A percentile compares a stretch with the other conserved stretches of the same genome.
Conservation (phyloP, 2,329 filamentous ascomycete genomes). For the Talaromyces sp. region DNA sequence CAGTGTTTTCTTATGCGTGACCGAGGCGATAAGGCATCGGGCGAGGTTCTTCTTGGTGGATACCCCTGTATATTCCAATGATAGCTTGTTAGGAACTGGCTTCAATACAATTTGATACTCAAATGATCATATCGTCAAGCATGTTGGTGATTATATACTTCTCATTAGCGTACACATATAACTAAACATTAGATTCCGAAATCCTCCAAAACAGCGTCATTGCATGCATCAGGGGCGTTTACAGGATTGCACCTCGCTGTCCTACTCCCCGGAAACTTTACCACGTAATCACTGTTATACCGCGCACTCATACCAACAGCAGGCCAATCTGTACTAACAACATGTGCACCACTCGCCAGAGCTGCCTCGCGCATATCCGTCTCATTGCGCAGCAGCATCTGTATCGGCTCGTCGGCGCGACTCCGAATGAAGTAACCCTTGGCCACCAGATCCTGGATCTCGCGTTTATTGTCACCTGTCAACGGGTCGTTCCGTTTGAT, state of each 20-base stretch:
- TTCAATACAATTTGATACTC: not conserved
- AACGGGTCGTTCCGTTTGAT: constrained; percentile 11
- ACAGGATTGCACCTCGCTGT: constrained; percentile 11
- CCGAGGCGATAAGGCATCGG: not conserved
- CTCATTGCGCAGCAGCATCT: constrained; percentile 5
- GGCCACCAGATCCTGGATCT: constrained; percentile 10
- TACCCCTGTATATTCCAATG: constrained; percentile 10
- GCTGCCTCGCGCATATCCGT: constrained; percentile 8
- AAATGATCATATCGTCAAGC: not conserved
- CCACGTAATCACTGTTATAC: constrained; percentile 12
- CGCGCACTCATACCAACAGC: constrained; percentile 5
- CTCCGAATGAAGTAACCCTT: constrained; percentile 10
- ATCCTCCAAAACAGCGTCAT: constrained; percentile 6
- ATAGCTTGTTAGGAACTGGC: not conserved
- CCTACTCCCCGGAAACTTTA: constrained; percentile 2
- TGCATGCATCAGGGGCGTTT: constrained; percentile 3
- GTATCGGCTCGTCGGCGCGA: constrained; percentile 10
- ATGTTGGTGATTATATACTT: not conserved
- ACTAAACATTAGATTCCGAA: not conserved
- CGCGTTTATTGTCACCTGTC: constrained; percentile 2
- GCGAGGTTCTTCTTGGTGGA: constrained; percentile 3
- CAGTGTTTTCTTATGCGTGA: constrained; percentile 1
- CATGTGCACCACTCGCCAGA: constrained; percentile 10
- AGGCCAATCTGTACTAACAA: constrained; percentile 11
- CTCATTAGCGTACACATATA: not conserved